Conservation (phyloP, 2,329 filamentous ascomycete genomes). For the Purpureocillium takamizusanense region DNA sequence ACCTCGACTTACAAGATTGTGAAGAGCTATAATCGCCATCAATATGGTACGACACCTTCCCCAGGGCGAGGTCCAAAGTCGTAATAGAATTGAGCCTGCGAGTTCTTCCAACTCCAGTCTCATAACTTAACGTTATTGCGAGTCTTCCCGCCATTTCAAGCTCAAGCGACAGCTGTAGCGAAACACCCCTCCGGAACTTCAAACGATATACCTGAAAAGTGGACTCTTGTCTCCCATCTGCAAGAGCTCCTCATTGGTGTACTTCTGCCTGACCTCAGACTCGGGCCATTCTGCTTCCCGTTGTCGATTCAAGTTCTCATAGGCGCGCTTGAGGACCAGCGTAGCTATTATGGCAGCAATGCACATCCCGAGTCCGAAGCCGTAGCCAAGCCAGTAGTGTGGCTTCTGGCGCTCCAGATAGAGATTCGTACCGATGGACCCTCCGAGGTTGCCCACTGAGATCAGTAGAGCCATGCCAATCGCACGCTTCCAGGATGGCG, state of each 20-base stretch:
- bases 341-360: slow-evolving; percentile 17
- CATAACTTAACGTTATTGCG: no score
- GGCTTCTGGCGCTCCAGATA: slow-evolving; percentile 24
- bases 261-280: slow-evolving; percentile 13
- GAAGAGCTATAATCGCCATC: no score
- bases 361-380: slow-evolving; percentile 21
- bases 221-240: slow-evolving; percentile 23
- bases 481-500: slow-evolving; percentile 22
- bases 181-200: slow-evolving; percentile 13
- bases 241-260: slow-evolving; percentile 18
- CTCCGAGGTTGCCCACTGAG: slow-evolving; percentile 28
- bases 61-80: no score
- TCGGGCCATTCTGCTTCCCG: slow-evolving; percentile 8
- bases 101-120: no score
- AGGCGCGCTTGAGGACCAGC: slow-evolving; percentile 18
- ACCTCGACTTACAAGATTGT: no score
- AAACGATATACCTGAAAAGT: slow-evolving; percentile 17
- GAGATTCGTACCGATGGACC: slow-evolving; percentile 29
- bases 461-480: slow-evolving; percentile 29
- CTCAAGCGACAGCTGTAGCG: slow-evolving; percentile 16
- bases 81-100: no score
- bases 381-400: slow-evolving; percentile 24
- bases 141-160: no score
- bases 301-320: slow-evolving; percentile 14
- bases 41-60: no score